Conservation (phyloP, 805 yeast genomes). For the Starmerella ratchasimensis region DNA sequence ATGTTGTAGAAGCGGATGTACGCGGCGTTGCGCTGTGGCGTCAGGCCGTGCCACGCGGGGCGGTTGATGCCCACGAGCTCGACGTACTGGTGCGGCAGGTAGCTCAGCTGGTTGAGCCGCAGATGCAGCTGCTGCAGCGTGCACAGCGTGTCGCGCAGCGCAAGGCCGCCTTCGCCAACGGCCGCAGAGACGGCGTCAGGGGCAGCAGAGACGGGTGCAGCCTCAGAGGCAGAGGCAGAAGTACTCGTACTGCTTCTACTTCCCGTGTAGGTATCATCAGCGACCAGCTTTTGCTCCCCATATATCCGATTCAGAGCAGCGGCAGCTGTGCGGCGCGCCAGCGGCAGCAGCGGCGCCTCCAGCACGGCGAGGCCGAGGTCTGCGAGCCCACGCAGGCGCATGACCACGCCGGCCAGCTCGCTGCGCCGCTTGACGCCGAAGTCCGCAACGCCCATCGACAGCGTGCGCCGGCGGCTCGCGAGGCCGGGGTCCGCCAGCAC, state of each 20-base stretch:
- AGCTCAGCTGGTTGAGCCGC: conserved; percentile 59
- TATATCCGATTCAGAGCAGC: too few species aligned
- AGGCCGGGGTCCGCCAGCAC: conserved; percentile 10
- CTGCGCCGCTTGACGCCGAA: not conserved
- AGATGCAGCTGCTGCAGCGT: conserved; percentile 69
- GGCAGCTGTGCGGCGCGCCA: too few species aligned
- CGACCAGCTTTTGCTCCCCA: too few species aligned
- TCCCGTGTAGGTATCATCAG: too few species aligned
- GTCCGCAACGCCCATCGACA: conserved; percentile 12
- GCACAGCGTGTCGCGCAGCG: conserved; percentile 32
- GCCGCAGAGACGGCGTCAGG: too few species aligned
- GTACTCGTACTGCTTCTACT: too few species aligned
- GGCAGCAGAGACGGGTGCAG: too few species aligned
- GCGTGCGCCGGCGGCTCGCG: conserved; percentile 18
- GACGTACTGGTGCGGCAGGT: conserved; percentile 65
- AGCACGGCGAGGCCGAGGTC: conserved; percentile 10
- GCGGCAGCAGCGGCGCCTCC: too few species aligned
- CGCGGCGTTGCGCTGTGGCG: conserved; percentile 32
- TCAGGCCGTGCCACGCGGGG: conserved; percentile 27
- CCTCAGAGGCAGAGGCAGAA: too few species aligned
- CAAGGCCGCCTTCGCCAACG: conserved; percentile 23
- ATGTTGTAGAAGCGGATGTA: conserved; percentile 65
- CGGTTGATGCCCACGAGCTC: conserved; percentile 33
- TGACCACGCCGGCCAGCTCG: not conserved
- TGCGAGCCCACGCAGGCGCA: not conserved